Percentiles rank a stretch among this genome's conserved stretches.
phyloP scores from a whole-genome alignment of 805 yeast species.

The Wickerhamomyces alni region DNA sequence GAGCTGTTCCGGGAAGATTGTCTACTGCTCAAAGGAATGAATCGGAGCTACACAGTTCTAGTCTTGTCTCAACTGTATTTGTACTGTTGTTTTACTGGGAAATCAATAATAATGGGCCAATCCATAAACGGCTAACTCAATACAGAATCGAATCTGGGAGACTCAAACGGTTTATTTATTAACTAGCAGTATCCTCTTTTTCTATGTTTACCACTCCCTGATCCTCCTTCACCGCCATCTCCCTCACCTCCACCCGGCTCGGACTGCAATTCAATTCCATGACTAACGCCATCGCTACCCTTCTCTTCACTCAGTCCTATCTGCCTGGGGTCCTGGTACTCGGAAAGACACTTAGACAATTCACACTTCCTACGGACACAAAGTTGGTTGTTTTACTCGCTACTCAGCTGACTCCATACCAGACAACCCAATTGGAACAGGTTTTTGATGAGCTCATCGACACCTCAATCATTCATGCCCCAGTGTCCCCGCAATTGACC shows the following conservation, averaged over 20 bases:
- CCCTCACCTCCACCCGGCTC: no score
- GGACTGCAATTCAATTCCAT: no score
- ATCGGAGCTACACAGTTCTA: no score
- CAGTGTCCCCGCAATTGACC: conserved; percentile 20
- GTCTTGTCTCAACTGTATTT: no score
- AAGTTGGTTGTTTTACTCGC: conserved; percentile 20
- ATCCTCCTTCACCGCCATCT: no score
- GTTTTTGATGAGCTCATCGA: conserved; percentile 24
- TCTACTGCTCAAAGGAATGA: no score
- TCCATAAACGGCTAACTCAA: neutral
- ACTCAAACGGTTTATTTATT: neutral
- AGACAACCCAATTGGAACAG: conserved; percentile 6
- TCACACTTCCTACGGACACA: conserved; percentile 6
- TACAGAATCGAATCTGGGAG: no score
- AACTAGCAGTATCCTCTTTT: no score
- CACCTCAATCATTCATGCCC: conserved; percentile 20
- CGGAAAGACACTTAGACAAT: conserved; percentile 31
- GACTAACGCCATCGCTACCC: conserved; percentile 37
- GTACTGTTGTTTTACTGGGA: no score
- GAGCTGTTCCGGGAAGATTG: no score
- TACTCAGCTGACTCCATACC: conserved; percentile 12
- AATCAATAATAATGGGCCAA: no score
- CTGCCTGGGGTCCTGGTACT: conserved; percentile 53
- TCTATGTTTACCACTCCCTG: no score
- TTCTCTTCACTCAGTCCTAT: conserved; percentile 45